A percentile compares a stretch with the other conserved stretches of the same genome.
Conservation (phyloP, 345 rosid genomes). For the Populus davidiana region DNA sequence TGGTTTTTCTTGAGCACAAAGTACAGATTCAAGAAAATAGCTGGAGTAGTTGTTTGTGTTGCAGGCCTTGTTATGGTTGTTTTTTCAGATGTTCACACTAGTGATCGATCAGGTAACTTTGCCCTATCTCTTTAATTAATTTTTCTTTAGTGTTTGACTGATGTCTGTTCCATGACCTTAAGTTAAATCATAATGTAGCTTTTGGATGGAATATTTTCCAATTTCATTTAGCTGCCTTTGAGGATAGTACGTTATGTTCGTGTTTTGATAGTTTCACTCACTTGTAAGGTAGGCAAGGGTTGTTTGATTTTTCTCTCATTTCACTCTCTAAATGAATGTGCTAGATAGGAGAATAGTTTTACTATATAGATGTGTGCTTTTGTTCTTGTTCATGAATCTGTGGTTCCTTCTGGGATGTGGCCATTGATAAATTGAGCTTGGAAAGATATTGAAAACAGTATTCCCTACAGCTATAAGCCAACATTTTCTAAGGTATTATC, state of each 20-base stretch:
- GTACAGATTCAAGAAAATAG: conserved; percentile 68
- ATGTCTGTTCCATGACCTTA: not conserved
- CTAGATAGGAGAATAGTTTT: not conserved
- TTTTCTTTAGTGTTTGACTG: not conserved
- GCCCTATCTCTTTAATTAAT: not conserved
- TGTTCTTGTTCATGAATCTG: not conserved
- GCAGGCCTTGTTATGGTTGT: conserved; percentile 75
- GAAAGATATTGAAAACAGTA: not conserved
- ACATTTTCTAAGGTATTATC: not conserved
- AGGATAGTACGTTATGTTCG: not conserved
- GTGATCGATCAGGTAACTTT: conserved; percentile 61
- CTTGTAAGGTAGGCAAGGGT: not conserved
- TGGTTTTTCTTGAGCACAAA: conserved; percentile 72
- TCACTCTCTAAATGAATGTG: not conserved
- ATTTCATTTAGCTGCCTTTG: not conserved
- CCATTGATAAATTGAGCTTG: not conserved
- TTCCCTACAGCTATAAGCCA: not conserved
- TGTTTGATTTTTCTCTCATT: not conserved
- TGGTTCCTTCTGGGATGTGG: not conserved
- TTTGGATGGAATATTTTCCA: not conserved
- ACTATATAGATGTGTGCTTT: not conserved
- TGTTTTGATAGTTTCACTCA: not conserved
- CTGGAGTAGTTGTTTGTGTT: conserved; percentile 76
- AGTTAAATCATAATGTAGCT: not conserved
- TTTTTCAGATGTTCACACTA: conserved; percentile 88